A percentile compares a stretch with the other conserved stretches of the same genome.
Conservation (phyloP, 257 asterid species). For the Solanum sitiens region DNA sequence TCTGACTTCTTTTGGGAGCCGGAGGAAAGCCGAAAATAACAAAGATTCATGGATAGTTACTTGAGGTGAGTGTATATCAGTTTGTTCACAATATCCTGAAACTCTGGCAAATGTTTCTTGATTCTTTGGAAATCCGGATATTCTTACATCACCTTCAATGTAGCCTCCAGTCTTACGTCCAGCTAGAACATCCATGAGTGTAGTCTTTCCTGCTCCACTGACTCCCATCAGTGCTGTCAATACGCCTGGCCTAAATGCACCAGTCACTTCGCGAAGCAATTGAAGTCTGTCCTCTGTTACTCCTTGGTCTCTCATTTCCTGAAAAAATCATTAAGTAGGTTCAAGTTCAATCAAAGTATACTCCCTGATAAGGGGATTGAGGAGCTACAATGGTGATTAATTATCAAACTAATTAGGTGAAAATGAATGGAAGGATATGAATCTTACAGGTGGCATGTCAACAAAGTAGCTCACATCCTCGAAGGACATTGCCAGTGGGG, state of each 20-base stretch:
- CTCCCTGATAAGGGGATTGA: not conserved
- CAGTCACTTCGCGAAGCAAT: conserved; percentile 42
- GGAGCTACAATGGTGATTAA: not conserved
- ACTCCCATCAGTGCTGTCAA: conserved; percentile 70
- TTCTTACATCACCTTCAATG: conserved; percentile 51
- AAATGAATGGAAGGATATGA: not conserved
- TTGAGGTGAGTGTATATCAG: conserved; percentile 63
- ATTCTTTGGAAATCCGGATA: conserved; percentile 54
- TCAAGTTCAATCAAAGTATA: not conserved
- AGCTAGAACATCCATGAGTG: conserved; percentile 62
- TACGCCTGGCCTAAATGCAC: conserved; percentile 67
- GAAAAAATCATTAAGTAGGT: not conserved
- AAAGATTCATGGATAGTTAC: conserved; percentile 53
- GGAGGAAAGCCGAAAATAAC: conserved; percentile 49
- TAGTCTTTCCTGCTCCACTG: conserved; percentile 77
- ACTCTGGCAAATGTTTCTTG: conserved; percentile 66
- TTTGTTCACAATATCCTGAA: conserved; percentile 66
- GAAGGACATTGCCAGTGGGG: conserved; percentile 48
- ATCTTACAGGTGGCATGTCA: conserved; percentile 51
- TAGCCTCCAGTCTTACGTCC: conserved; percentile 63
- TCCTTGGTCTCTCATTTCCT: conserved; percentile 53
- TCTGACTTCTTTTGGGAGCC: conserved; percentile 42
- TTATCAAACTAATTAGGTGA: not conserved
- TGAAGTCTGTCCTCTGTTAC: conserved; percentile 45
- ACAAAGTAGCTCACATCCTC: conserved; percentile 39